A percentile compares a stretch with the other conserved stretches of the same genome.
These are phyloP conservation scores for Houttuynia cordata DNA, from an alignment of 164 flowering plant genomes.

Conservation along the genomic window DNA sequence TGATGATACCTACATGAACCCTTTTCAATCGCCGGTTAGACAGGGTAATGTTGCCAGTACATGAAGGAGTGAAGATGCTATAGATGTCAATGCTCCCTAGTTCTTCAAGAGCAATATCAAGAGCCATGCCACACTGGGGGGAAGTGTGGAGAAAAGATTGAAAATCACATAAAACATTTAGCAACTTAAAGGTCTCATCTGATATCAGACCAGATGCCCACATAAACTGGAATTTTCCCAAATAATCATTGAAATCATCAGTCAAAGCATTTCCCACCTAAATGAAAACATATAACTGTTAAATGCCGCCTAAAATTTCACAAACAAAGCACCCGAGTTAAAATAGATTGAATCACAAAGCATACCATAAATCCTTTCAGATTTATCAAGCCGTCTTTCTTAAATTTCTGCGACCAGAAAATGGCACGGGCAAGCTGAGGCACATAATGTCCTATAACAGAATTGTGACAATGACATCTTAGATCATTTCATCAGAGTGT, in stretches of 20 bases:
- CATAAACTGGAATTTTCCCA: slow-evolving; percentile 80
- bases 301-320: background rate
- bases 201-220: slow-evolving; percentile 93
- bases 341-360: background rate
- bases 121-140: slow-evolving; percentile 38
- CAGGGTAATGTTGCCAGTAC: slow-evolving; percentile 41
- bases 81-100: slow-evolving; percentile 82
- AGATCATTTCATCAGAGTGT: too few relatives aligned
- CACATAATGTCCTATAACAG: slow-evolving; percentile 79
- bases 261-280: slow-evolving; percentile 96
- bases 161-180: slow-evolving; percentile 49
- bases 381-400: slow-evolving; percentile 35
- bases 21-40: slow-evolving; percentile 35
- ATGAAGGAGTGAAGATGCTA: slow-evolving; percentile 77
- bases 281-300: slow-evolving; percentile 9
- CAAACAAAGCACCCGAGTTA: background rate
- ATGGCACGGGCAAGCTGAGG: slow-evolving; percentile 93
- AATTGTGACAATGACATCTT: background rate
- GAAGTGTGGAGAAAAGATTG: slow-evolving; percentile 65
- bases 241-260: slow-evolving; percentile 72
- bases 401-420: slow-evolving; percentile 33
- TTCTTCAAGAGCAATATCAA: slow-evolving; percentile 54
- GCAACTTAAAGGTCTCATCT: slow-evolving; percentile 58
- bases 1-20: slow-evolving; percentile 33
- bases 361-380: slow-evolving; percentile 90